Percentiles rank a stretch among this genome's conserved stretches.
These are phyloP conservation scores for Castanopsis chinensis DNA, from an alignment of 306 rosid genomes.

Conservation along the genomic window DNA sequence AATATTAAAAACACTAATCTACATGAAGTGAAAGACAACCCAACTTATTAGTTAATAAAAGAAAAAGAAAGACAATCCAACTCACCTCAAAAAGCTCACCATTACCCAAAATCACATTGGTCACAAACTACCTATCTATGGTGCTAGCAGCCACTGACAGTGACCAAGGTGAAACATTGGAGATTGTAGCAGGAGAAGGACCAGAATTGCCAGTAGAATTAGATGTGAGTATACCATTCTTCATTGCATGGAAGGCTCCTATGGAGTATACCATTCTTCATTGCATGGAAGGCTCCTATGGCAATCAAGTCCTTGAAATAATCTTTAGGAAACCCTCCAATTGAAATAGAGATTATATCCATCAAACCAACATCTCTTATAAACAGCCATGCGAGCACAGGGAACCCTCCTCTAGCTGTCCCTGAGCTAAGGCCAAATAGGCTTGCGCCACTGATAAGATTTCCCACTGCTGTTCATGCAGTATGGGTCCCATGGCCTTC, in stretches of 20 bases:
- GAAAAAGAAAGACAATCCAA: too few species aligned
- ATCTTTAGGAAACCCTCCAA: slow-evolving; percentile 14
- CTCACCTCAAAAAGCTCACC: slow-evolving; percentile 31
- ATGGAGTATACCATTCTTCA: too few species aligned
- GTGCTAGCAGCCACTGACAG: slow-evolving; percentile 48
- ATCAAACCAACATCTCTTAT: slow-evolving; percentile 45
- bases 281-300: too few species aligned
- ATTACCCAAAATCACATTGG: slow-evolving; percentile 37
- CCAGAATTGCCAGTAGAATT: slow-evolving; percentile 36
- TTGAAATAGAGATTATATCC: slow-evolving; percentile 42
- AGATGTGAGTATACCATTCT: slow-evolving; percentile 38
- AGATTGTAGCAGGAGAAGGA: slow-evolving; percentile 9
- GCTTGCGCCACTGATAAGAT: slow-evolving; percentile 25
- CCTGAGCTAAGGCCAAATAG: slow-evolving; percentile 39
- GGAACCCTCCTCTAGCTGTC: slow-evolving; percentile 48
- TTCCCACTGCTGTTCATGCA: slow-evolving; percentile 39
- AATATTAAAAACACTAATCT: too few species aligned
- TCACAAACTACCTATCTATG: slow-evolving; percentile 37
- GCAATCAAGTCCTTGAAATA: slow-evolving; percentile 27
- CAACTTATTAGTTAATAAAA: too few species aligned
- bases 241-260: slow-evolving; percentile 55
- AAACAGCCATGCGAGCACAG: slow-evolving; percentile 46
- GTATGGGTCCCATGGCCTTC: slow-evolving; percentile 53
- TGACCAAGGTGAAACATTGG: slow-evolving; percentile 43
- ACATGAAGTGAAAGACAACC: too few species aligned